Evolutionary conservation across 2,329 filamentous ascomycete genomes (phyloP).

Genomic region (Aureobasidium namibiae): DNA sequence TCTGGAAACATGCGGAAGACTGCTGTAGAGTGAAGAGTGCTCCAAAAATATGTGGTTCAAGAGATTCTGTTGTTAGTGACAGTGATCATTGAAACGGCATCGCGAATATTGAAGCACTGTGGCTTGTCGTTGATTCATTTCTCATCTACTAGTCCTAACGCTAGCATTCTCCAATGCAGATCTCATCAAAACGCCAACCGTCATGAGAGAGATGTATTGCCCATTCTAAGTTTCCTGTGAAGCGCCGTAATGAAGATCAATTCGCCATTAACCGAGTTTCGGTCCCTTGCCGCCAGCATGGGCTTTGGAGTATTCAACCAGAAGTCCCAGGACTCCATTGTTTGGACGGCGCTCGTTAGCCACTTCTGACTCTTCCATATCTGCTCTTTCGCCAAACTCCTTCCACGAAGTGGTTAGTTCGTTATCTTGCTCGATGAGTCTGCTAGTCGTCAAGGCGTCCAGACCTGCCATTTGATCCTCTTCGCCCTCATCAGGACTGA

Average conservation of each 20-base stretch:
- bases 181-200: neutral
- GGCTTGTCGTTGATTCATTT: neutral
- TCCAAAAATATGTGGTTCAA: too few relatives aligned
- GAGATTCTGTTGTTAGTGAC: too few relatives aligned
- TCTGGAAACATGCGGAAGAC: too few relatives aligned
- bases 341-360: neutral
- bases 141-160: neutral
- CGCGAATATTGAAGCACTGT: neutral
- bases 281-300: conserved; percentile 15
- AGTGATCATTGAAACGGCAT: too few relatives aligned
- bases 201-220: too few relatives aligned
- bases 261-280: conserved; percentile 9
- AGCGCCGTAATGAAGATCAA: neutral
- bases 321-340: conserved; percentile 15
- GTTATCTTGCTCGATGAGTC: conserved; percentile 16
- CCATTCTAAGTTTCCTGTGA: neutral
- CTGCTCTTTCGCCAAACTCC: neutral
- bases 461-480: conserved; percentile 1
- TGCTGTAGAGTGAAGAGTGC: too few relatives aligned
- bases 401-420: conserved; percentile 15
- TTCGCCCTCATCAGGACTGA: conserved; percentile 4
- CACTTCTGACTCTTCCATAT: neutral
- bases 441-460: conserved; percentile 14
- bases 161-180: neutral
- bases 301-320: conserved; percentile 16